phyloP scores from a whole-genome alignment of 768 basidiomycete genomes.

The Suillus alpinus region DNA sequence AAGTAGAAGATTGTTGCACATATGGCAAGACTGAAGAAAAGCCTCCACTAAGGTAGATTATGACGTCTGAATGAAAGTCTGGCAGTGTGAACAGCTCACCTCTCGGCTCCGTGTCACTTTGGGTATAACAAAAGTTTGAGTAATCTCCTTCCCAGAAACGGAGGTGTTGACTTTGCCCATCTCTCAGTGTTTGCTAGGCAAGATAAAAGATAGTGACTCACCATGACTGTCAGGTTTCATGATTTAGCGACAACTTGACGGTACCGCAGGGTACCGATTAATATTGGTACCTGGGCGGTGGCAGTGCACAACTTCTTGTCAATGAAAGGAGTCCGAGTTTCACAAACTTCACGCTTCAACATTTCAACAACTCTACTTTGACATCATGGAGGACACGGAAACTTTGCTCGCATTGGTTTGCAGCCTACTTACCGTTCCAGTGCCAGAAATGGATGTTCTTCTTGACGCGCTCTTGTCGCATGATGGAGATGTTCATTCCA shows the following conservation, averaged over 20 bases:
- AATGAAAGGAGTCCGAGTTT: background rate
- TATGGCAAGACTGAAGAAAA: constrained; percentile 10
- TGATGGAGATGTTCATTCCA: constrained; percentile 54
- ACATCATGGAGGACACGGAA: constrained; percentile 54
- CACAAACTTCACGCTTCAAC: background rate
- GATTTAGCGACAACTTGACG: background rate
- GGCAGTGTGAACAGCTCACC: background rate
- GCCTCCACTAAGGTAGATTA: background rate
- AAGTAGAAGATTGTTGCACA: constrained; percentile 5
- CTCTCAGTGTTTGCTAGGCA: background rate
- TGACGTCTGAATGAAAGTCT: background rate
- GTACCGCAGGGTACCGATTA: no score
- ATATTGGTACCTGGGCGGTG: no score
- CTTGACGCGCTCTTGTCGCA: constrained; percentile 57
- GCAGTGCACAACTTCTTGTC: background rate
- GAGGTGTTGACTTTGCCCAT: background rate
- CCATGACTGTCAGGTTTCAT: background rate
- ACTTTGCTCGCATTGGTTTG: constrained; percentile 63
- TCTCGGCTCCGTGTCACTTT: background rate
- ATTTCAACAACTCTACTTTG: background rate
- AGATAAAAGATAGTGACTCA: background rate
- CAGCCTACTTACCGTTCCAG: constrained; percentile 45
- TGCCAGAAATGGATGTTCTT: constrained; percentile 39
- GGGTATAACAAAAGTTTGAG: background rate
- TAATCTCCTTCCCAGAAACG: background rate